Evolutionary conservation across 1,139 yeast species (phyloP).

Genomic region (Yamadazyma diddensiae): DNA sequence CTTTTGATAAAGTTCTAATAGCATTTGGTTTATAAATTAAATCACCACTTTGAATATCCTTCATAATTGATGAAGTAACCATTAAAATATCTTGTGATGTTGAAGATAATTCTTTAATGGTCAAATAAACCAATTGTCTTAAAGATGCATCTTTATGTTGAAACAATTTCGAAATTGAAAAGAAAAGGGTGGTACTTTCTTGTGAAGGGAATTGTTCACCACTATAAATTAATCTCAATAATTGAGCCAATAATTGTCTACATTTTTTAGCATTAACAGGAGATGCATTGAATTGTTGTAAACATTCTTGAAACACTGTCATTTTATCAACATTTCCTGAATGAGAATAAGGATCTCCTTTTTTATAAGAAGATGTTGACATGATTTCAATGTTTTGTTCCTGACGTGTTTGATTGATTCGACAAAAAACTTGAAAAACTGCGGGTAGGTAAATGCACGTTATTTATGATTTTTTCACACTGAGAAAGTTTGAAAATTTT

Average conservation of each 20-base stretch:
- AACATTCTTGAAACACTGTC: slow-evolving; percentile 96
- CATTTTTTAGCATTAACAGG: slow-evolving; percentile 89
- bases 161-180: slow-evolving; percentile 89
- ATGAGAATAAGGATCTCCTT: slow-evolving; percentile 69
- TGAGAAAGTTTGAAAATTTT: slow-evolving; percentile 3
- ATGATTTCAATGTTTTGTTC: slow-evolving; percentile 6
- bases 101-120: slow-evolving; percentile 84
- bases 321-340: slow-evolving; percentile 80
- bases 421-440: slow-evolving; percentile 5
- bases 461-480: not conserved
- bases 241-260: slow-evolving; percentile 70
- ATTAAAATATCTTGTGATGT: slow-evolving; percentile 90
- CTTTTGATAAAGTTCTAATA: slow-evolving; percentile 84
- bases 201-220: slow-evolving; percentile 87
- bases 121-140: slow-evolving; percentile 90
- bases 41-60: slow-evolving; percentile 91
- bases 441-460: slow-evolving; percentile 1
- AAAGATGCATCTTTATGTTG: slow-evolving; percentile 90
- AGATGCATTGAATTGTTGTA: slow-evolving; percentile 87
- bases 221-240: slow-evolving; percentile 68
- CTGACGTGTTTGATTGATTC: slow-evolving; percentile 16
- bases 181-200: slow-evolving; percentile 91
- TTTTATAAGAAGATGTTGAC: slow-evolving; percentile 81
- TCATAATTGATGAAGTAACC: slow-evolving; percentile 98
- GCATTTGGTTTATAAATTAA: slow-evolving; percentile 90